Percentiles rank a stretch among this genome's conserved stretches.
These are phyloP conservation scores for Pseudotulostoma volvatum DNA, from an alignment of 495 filamentous ascomycete genomes.

Conservation along the genomic window DNA sequence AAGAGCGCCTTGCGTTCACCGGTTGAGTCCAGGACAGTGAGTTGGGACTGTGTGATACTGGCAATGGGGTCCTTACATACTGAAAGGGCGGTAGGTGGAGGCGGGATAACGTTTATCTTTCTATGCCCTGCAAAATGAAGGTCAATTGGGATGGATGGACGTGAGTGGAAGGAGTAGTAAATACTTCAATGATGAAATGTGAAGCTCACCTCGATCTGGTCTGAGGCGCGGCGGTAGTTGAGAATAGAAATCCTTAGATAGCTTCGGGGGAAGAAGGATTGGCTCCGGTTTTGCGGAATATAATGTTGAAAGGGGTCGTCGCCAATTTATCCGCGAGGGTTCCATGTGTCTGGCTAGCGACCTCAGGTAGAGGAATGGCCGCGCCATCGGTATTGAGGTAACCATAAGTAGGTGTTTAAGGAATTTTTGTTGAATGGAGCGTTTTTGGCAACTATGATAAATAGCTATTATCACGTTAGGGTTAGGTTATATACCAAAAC, in stretches of 20 bases:
- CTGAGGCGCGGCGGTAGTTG: constrained; percentile 25
- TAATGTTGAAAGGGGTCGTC: constrained; percentile 25
- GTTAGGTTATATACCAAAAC: no score
- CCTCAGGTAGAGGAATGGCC: constrained; percentile 54
- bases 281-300: constrained; percentile 21
- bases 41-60: constrained; percentile 44
- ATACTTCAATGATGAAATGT: not conserved
- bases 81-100: constrained; percentile 28
- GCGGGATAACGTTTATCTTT: constrained; percentile 37
- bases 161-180: no score
- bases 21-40: constrained; percentile 61
- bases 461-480: no score
- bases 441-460: no score
- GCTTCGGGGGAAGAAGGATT: constrained; percentile 22
- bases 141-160: no score
- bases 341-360: constrained; percentile 32
- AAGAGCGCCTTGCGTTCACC: constrained; percentile 71
- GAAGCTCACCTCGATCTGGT: constrained; percentile 20
- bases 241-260: constrained; percentile 25
- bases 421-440: no score
- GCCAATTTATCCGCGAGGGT: constrained; percentile 21
- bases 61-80: constrained; percentile 44
- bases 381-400: constrained; percentile 35
- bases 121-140: constrained; percentile 17
- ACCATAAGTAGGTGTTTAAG: constrained; percentile 46